Conservation (phyloP, 495 filamentous ascomycete genomes). For the Aspergillus incahuasiensis region DNA sequence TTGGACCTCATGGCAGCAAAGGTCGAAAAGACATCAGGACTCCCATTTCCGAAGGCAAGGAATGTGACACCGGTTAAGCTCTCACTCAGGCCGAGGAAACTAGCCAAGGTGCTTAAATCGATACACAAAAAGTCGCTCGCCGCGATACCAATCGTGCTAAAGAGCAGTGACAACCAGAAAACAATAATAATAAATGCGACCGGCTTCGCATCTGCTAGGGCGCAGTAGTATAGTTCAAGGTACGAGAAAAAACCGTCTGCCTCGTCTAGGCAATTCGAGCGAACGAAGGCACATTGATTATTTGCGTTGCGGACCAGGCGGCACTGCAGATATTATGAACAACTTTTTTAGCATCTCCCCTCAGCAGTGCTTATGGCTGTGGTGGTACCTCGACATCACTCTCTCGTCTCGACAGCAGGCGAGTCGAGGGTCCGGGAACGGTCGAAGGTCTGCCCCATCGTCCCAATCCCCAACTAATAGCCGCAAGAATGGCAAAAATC, state of each 20-base stretch:
- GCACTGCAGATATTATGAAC: conserved; percentile 49
- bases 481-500: conserved; percentile 26
- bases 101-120: conserved; percentile 88
- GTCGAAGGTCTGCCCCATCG: conserved; percentile 5
- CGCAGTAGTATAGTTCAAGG: conserved; percentile 88
- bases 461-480: conserved; percentile 23
- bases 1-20: conserved; percentile 97
- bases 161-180: conserved; percentile 84
- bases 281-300: conserved; percentile 85
- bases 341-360: not conserved
- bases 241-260: conserved; percentile 88
- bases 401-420: conserved; percentile 22
- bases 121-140: conserved; percentile 98
- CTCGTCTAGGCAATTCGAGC: conserved; percentile 77
- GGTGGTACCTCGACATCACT: conserved; percentile 36
- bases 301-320: conserved; percentile 68
- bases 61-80: conserved; percentile 96
- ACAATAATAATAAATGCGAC: conserved; percentile 73
- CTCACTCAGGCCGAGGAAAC: conserved; percentile 86
- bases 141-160: conserved; percentile 97
- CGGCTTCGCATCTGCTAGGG: conserved; percentile 60
- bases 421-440: not conserved
- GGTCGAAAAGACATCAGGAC: conserved; percentile 96
- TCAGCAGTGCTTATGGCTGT: not conserved
- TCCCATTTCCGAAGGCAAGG: conserved; percentile 97